Percentiles rank a stretch among this genome's conserved stretches.
Evolutionary conservation across 202 grass and related monocot species (phyloP).

Genomic region (Carex arenaria): DNA sequence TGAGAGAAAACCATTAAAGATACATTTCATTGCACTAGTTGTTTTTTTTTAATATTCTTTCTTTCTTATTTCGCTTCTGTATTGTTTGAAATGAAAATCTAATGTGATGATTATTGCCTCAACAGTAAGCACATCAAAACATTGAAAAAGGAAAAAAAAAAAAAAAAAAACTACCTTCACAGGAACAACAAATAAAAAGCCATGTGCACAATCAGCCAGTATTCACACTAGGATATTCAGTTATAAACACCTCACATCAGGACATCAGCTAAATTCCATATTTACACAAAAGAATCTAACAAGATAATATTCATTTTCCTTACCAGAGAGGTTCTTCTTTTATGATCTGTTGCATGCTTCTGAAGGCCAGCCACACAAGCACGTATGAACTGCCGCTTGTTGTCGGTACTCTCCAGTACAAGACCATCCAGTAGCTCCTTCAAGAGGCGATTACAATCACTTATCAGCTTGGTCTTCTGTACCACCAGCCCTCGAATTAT

Average conservation of each 20-base stretch:
- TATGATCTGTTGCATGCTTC: constrained; percentile 76
- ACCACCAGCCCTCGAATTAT: constrained; percentile 90
- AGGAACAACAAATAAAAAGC: constrained; percentile 10
- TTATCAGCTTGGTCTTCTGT: constrained; percentile 97
- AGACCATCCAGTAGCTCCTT: constrained; percentile 95
- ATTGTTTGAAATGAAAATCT: constrained; percentile 4
- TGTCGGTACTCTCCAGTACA: constrained; percentile 74
- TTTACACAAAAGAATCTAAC: constrained; percentile 2
- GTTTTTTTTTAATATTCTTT: background rate
- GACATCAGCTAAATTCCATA: background rate
- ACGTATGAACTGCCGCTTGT: constrained; percentile 91
- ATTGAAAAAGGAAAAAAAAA: background rate
- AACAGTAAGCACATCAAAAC: background rate
- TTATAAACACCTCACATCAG: background rate
- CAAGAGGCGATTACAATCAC: constrained; percentile 82
- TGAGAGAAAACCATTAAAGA: constrained; percentile 5
- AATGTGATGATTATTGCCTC: background rate
- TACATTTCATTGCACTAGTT: background rate
- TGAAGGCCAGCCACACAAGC: constrained; percentile 93
- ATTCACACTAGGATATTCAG: background rate
- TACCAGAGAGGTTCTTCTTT: constrained; percentile 85
- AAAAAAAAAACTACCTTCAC: background rate
- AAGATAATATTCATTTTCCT: constrained; percentile 1
- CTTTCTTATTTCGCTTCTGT: background rate
- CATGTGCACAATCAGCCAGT: constrained; percentile 19